Evolutionary conservation across 192 early-diverging fungal species (phyloP).

Genomic region (Coemansia sp.): DNA sequence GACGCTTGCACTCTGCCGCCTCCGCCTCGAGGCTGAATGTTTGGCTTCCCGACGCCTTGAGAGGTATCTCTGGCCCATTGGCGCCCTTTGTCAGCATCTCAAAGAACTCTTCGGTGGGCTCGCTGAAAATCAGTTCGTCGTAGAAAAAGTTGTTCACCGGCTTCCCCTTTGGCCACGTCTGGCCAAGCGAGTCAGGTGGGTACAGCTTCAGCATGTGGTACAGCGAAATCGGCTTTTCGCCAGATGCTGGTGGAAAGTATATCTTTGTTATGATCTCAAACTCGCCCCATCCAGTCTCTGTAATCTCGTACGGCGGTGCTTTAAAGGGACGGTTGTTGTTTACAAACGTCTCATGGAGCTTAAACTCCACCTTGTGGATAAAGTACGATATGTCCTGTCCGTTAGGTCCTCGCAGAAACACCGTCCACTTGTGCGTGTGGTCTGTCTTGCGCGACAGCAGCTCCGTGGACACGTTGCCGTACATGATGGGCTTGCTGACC

Average conservation of each 20-base stretch:
- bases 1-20: slow-evolving; percentile 64
- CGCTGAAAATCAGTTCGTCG: slow-evolving; percentile 70
- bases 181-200: slow-evolving; percentile 55
- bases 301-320: slow-evolving; percentile 82
- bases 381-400: slow-evolving; percentile 84
- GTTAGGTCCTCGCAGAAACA: slow-evolving; percentile 81
- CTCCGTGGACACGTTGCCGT: slow-evolving; percentile 80
- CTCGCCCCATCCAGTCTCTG: slow-evolving; percentile 99
- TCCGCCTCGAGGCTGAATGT: slow-evolving; percentile 62
- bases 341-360: slow-evolving; percentile 92
- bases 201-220: slow-evolving; percentile 92
- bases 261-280: slow-evolving; percentile 96
- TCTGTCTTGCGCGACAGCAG: slow-evolving; percentile 68
- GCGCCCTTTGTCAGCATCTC: slow-evolving; percentile 58
- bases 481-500: slow-evolving; percentile 77
- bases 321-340: slow-evolving; percentile 65
- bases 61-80: slow-evolving; percentile 53
- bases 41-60: slow-evolving; percentile 45
- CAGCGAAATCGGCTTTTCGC: slow-evolving; percentile 78
- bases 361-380: slow-evolving; percentile 89
- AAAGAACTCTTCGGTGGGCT: slow-evolving; percentile 77
- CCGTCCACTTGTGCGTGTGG: slow-evolving; percentile 97
- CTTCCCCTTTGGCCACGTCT: slow-evolving; percentile 53
- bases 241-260: slow-evolving; percentile 72
- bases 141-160: slow-evolving; percentile 55